Evolutionary conservation across 208 protist species (phyloP), one percentile per base, ranked within the genome.

Genomic region (Acanthamoeba royreba): DNA sequence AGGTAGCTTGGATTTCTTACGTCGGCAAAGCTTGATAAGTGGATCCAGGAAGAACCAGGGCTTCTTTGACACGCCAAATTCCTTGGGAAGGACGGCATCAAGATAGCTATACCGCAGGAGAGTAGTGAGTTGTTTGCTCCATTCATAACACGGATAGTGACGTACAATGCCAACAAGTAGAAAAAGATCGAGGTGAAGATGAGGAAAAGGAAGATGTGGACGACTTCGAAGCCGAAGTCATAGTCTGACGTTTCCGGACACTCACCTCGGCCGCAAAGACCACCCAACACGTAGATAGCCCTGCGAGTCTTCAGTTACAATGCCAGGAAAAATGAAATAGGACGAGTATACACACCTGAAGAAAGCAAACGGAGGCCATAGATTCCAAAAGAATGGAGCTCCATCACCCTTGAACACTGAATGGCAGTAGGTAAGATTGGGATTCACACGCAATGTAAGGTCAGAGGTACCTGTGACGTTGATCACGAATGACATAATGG

Each of bases 41-140:
- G 86, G 53, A 17, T 40, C 72, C 13, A 93, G 90, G 90, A 93
- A 93, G 45, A 86, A 93, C 90, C 61, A 93, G 4, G 90, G 90
- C 69, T 93, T 81, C 90, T 85, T 93, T 5, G 90, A 79, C 25
- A 93, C 66, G 5, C 90, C 93, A 94, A 94, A 94, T 35, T 93
- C n/a, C 38, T 83, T 89, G 46, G 93, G 87, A 25, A 94, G 61
- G n/a, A 94, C 93, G 35, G 93, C 46, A 33, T 94, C 93, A 33
- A 94, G 33, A 31, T 94, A 94, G 28, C 86, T 92, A n/a, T 5
- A 45, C 9, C 42, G 7, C 11, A 45, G 42, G 52, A 45, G 42
- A 87, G 8, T 11, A 87, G 15, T 8, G 17, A 28, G 63, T 35
- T 53, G 35, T 45, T 81, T 81, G 69, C 9, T 81, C 1, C 31